Percentiles rank a stretch among this genome's conserved stretches.
Conservation (phyloP, 306 rosid species). For the Astragalus membranaceus region DNA sequence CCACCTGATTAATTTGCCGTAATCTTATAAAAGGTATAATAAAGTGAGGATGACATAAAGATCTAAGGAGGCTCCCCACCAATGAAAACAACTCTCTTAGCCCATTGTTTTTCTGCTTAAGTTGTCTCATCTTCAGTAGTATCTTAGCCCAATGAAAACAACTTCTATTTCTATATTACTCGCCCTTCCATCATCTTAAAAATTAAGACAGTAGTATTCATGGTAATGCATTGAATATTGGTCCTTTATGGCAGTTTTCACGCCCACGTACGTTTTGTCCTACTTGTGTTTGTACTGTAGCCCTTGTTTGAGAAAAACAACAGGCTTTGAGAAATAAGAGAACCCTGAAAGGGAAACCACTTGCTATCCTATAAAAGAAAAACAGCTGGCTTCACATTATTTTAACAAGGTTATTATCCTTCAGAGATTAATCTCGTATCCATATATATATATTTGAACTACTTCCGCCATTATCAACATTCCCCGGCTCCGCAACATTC, state of each 20-base stretch:
- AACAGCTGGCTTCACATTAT: not conserved
- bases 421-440: not conserved
- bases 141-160: too few relatives aligned
- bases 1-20: too few relatives aligned
- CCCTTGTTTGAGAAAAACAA: slow-evolving; percentile 40
- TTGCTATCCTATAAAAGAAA: not conserved
- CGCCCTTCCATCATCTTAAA: not conserved
- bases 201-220: not conserved
- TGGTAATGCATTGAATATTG: not conserved
- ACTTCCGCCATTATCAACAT: not conserved
- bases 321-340: slow-evolving; percentile 27
- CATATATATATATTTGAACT: not conserved
- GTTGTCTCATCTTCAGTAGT: not conserved
- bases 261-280: not conserved
- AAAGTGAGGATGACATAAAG: not conserved
- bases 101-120: slow-evolving; percentile 30
- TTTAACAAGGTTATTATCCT: not conserved
- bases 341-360: slow-evolving; percentile 37
- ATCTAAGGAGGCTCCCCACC: not conserved
- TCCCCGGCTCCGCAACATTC: not conserved
- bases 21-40: too few relatives aligned
- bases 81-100: slow-evolving; percentile 26
- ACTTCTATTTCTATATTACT: too few relatives aligned
- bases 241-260: not conserved
- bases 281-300: not conserved